Base-by-base conservation (phyloP, 495 filamentous ascomycete species). In the Lindgomyces ingoldianus region DNA sequence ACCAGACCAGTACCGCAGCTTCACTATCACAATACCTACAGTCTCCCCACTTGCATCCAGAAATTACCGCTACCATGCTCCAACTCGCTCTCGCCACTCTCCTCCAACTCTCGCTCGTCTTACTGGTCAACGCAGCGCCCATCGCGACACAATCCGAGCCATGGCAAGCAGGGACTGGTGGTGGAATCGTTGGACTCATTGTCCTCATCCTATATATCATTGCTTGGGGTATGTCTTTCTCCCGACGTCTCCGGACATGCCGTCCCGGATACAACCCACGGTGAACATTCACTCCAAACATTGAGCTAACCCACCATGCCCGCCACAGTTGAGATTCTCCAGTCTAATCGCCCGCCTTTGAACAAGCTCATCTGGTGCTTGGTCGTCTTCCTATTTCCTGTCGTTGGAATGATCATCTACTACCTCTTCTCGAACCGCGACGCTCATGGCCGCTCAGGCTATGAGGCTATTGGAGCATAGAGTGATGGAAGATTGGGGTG, bases 391-490 rank as follows among this genome's bases (percentile, higher is more conserved):
- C 56, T 83, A 39, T 79, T 82, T 72, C 81, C 81, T 12, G 69
- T 83, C 51, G 49, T 79, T 60, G 81, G 81, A 51, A 72, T 79
- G 54, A 59, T 80, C 70, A 68, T 81, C 66, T 83, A 83, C 74
- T 83, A 68, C 57, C 55, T 83, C 46, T 81, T 82, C 72, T 81
- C 80, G 19, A 80, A 82, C 74, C 78, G 80, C n/a, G 66, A 64
- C 16, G 69, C 77, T 25, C 77, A 80, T 65, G 27, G 30, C 3
- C 69, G 62, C 30, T 70, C 75, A 9, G 76, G 74, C 19, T 81
- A 82, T 55, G 79, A 82, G 74, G 50, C 76, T 10, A 69, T 82
- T 39, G n/a, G n/a, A n/a, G n/a, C n/a, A n/a, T n/a, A n/a, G n/a
- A n/a, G n/a, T n/a, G n/a, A n/a, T n/a, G n/a, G n/a, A n/a, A n/a